These are phyloP conservation scores for Tylopilus rubrobrunneus DNA, from an alignment of 768 basidiomycete genomes.

Conservation along the genomic window DNA sequence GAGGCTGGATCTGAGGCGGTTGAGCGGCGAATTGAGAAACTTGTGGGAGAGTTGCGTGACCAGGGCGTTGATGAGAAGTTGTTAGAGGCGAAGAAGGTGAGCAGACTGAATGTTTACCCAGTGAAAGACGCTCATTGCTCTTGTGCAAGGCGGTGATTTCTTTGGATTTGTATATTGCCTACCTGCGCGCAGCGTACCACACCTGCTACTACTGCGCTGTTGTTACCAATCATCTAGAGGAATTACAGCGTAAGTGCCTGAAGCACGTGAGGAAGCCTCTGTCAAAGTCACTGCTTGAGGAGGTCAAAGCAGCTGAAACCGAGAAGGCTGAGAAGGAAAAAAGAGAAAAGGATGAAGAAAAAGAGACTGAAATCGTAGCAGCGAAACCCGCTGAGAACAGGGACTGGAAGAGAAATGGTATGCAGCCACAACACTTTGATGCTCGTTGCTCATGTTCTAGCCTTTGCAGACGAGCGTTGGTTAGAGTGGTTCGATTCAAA, in stretches of 20 bases:
- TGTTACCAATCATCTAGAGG: conserved; percentile 89
- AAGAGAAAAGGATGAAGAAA: conserved; percentile 38
- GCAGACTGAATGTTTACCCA: conserved; percentile 18
- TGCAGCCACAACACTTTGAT: conserved; percentile 17
- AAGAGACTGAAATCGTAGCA: conserved; percentile 33
- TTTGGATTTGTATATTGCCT: conserved; percentile 90
- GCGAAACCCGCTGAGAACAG: conserved; percentile 40
- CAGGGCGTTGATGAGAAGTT: conserved; percentile 66
- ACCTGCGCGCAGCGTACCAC: conserved; percentile 88
- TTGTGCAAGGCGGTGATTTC: conserved; percentile 63
- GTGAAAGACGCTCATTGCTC: conserved; percentile 17
- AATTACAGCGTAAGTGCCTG: conserved; percentile 92
- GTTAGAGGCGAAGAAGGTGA: conserved; percentile 69
- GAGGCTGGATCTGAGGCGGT: conserved; percentile 76
- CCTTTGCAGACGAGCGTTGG: conserved; percentile 75
- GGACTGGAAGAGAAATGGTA: conserved; percentile 67
- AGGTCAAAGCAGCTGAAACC: conserved; percentile 52
- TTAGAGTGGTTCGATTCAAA: conserved; percentile 85
- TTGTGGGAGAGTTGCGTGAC: conserved; percentile 66
- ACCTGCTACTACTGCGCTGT: conserved; percentile 98
- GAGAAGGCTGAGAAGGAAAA: conserved; percentile 45
- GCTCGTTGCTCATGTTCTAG: conserved; percentile 8
- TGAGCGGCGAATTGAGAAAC: conserved; percentile 74
- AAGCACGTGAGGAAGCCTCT: conserved; percentile 82
- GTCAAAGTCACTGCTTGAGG: conserved; percentile 57